Evolutionary conservation across 2,329 filamentous ascomycete species (phyloP).

Genomic region (Sclerotinia minor): DNA sequence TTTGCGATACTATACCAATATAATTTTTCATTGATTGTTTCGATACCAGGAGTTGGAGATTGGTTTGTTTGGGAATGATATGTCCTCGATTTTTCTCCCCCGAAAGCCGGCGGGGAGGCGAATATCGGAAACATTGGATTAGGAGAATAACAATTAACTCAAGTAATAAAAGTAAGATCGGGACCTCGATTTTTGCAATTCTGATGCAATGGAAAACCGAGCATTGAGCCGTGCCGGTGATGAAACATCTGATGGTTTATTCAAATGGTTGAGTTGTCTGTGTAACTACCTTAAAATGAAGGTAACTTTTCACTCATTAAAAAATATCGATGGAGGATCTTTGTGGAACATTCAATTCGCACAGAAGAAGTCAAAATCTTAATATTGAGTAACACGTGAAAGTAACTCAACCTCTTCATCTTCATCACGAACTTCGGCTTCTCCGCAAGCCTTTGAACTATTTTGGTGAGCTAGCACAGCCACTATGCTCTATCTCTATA

Average conservation of each 20-base stretch:
- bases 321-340: neutral
- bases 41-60: neutral
- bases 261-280: neutral
- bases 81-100: neutral
- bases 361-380: neutral
- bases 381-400: neutral
- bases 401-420: neutral
- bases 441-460: neutral
- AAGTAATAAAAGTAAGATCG: neutral
- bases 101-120: neutral
- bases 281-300: neutral
- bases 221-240: neutral
- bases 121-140: neutral
- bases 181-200: neutral
- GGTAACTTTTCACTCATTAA: neutral
- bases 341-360: neutral
- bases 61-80: neutral
- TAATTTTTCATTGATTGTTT: neutral
- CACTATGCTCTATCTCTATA: neutral
- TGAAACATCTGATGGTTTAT: neutral
- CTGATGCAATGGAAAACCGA: neutral
- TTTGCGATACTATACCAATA: neutral
- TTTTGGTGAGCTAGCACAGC: conserved; percentile 5
- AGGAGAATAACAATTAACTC: neutral
- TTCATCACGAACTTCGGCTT: neutral